Percentiles rank a stretch among this genome's conserved stretches.
Conservation (phyloP, 108 stramenopile genomes). For the Cyclotella baltica region DNA sequence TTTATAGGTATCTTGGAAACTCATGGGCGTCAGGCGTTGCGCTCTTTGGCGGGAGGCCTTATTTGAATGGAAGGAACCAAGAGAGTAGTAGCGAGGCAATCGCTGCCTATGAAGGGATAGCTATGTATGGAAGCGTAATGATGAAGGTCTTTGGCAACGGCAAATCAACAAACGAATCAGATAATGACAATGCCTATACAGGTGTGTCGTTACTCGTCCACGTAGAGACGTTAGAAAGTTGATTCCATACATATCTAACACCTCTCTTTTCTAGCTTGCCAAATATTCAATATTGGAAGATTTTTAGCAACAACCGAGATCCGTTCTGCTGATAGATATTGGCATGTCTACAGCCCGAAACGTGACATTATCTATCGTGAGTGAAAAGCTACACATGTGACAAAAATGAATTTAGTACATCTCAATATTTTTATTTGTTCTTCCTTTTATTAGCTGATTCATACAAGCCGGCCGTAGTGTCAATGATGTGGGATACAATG, state of each 20-base stretch:
- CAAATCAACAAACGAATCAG: constrained; percentile 21
- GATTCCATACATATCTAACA: not conserved
- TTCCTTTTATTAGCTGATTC: constrained; percentile 34
- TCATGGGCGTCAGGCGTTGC: constrained; percentile 94
- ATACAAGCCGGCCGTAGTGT: constrained; percentile 61
- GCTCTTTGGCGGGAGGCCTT: constrained; percentile 67
- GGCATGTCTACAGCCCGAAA: constrained; percentile 50
- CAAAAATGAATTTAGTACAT: no score
- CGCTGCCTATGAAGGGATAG: constrained; percentile 91
- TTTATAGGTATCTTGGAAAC: constrained; percentile 68
- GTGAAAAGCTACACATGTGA: no score
- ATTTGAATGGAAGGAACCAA: constrained; percentile 95
- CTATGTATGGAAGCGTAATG: constrained; percentile 88
- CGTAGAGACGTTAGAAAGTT: not conserved
- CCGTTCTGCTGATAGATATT: constrained; percentile 85
- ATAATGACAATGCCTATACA: constrained; percentile 57
- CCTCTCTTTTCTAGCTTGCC: constrained; percentile 24
- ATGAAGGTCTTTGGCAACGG: constrained; percentile 53
- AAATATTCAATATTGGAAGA: constrained; percentile 71
- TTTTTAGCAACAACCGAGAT: constrained; percentile 85
- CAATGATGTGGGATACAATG: constrained; percentile 69
- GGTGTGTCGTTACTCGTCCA: not conserved
- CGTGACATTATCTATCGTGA: constrained; percentile 54
- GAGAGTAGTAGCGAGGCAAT: constrained; percentile 94
- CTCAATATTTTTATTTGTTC: not conserved